A percentile compares a stretch with the other conserved stretches of the same genome.
These are phyloP conservation scores for Fusarium dlaminii DNA, from an alignment of 2,329 filamentous ascomycete genomes.

Conservation along the genomic window DNA sequence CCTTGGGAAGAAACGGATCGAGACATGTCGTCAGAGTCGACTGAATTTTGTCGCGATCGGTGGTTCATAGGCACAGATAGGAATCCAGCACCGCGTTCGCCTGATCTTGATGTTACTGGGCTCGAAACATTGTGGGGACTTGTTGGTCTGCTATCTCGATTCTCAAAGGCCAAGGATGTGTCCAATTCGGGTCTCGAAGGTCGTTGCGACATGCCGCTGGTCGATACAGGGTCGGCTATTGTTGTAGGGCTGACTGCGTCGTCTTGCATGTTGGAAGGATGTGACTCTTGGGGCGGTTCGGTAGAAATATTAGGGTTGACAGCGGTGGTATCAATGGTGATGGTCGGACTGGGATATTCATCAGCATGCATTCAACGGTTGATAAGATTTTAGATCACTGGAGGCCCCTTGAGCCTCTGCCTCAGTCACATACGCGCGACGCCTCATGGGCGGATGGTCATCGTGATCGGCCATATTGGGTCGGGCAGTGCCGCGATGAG, in stretches of 20 bases:
- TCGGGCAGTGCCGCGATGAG: constrained; percentile 20
- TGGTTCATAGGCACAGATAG: constrained; percentile 70
- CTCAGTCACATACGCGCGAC: constrained; percentile 38
- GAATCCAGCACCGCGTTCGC: constrained; percentile 63
- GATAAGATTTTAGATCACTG: constrained; percentile 11
- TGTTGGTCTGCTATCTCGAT: constrained; percentile 71
- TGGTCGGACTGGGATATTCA: constrained; percentile 56
- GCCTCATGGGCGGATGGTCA: constrained; percentile 39
- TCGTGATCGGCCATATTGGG: constrained; percentile 37
- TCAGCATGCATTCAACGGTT: constrained; percentile 29
- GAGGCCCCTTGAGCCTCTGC: constrained; percentile 22
- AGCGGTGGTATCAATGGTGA: constrained; percentile 64
- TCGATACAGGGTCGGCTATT: constrained; percentile 46
- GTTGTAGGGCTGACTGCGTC: constrained; percentile 54
- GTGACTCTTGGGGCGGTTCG: constrained; percentile 44
- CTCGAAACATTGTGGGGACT: constrained; percentile 78
- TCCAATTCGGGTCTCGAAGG: constrained; percentile 55
- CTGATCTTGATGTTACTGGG: constrained; percentile 58
- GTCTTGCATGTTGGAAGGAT: constrained; percentile 48
- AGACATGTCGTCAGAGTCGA: constrained; percentile 72
- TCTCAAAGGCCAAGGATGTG: constrained; percentile 70
- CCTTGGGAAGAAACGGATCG: constrained; percentile 69
- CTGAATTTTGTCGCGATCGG: constrained; percentile 72
- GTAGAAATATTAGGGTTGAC: constrained; percentile 44
- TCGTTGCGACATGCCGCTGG: constrained; percentile 35